phyloP scores from a whole-genome alignment of 2,329 filamentous ascomycete genomes.

The Camillea tinctor region DNA sequence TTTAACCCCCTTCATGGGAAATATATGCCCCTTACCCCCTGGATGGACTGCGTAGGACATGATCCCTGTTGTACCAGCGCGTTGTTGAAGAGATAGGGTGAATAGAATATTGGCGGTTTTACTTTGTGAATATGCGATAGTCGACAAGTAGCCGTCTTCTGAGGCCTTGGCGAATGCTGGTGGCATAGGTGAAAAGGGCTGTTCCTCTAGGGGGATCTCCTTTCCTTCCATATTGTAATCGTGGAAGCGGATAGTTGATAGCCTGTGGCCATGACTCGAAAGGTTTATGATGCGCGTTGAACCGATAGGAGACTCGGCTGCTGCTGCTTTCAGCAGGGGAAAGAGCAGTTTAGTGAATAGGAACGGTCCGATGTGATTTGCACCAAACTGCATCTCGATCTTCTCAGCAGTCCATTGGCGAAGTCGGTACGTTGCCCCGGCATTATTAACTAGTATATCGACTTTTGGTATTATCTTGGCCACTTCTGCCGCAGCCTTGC shows the following conservation, averaged over 20 bases:
- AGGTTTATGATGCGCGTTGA: slow-evolving; percentile 41
- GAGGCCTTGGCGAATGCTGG: slow-evolving; percentile 31
- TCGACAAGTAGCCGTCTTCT: slow-evolving; percentile 37
- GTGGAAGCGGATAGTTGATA: slow-evolving; percentile 43
- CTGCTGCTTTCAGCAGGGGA: slow-evolving; percentile 34
- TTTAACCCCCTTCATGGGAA: not conserved
- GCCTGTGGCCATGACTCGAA: slow-evolving; percentile 40
- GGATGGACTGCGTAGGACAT: slow-evolving; percentile 42
- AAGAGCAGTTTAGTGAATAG: slow-evolving; percentile 39
- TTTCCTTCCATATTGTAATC: slow-evolving; percentile 45
- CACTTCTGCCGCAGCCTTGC: slow-evolving; percentile 36
- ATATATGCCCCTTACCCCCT: slow-evolving; percentile 32
- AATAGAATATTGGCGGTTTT: slow-evolving; percentile 53
- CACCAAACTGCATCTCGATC: slow-evolving; percentile 43
- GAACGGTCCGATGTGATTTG: slow-evolving; percentile 40
- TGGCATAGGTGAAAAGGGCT: slow-evolving; percentile 27
- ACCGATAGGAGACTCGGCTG: slow-evolving; percentile 29
- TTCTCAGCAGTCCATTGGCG: slow-evolving; percentile 42
- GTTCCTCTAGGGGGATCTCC: slow-evolving; percentile 34
- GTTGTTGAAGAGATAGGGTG: slow-evolving; percentile 38
- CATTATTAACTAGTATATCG: slow-evolving; percentile 45
- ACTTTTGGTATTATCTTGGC: slow-evolving; percentile 31
- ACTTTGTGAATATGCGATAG: slow-evolving; percentile 48
- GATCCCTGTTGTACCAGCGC: slow-evolving; percentile 33
- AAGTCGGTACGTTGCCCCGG: slow-evolving; percentile 36